Evolutionary conservation across 805 yeast species (phyloP), one percentile per base, ranked within the genome.

Genomic region (Lipomyces mesembrius): DNA sequence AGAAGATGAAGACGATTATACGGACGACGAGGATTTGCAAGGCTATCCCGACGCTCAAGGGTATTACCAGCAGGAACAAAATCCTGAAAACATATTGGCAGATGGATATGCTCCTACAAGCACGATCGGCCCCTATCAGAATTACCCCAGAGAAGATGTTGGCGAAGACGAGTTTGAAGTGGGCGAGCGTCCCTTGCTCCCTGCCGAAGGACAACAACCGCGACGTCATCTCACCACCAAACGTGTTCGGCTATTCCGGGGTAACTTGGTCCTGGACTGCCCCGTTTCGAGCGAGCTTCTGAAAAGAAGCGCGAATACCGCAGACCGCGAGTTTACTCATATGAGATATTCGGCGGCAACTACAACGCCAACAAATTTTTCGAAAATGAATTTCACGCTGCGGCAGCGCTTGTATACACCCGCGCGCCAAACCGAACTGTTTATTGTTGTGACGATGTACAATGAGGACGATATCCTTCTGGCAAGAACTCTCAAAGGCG

Each of bases 311-410:
- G 75, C 81, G 53, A 83, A 81, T 74, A 72, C 81, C 73, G 54
- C 79, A 72, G 76, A 79, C 82, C 76, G 93, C 76, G 90, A 94
- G 80, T 89, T 89, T 82, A 83, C 87, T 43, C 91, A 88, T 74
- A 88, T 94, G 94, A 84, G 98, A 77, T 94, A 93, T 78, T 91
- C 95, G 65, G 98, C 97, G 0, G 92, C 91, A 25, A 94, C 98
- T 0, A 89, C 97, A 77, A 96, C 94, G 70, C 98, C 98, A 0
- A 82, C 85, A 11, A 86, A 88, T 63, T 91, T 90, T 75, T 79
- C 78, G 22, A 71, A 73, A 9, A 84, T 84, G 69, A 85, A 87
- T 72, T 95, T 91, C 80, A 87, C 89, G n/a, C 81, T 94, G 39
- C 84, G 99, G 72, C 98, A 92, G 75, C 84, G 85, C 55, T 87